Percentiles rank a stretch among this genome's conserved stretches.
phyloP scores from a whole-genome alignment of 306 rosid species.

The Hippophae tibetana region DNA sequence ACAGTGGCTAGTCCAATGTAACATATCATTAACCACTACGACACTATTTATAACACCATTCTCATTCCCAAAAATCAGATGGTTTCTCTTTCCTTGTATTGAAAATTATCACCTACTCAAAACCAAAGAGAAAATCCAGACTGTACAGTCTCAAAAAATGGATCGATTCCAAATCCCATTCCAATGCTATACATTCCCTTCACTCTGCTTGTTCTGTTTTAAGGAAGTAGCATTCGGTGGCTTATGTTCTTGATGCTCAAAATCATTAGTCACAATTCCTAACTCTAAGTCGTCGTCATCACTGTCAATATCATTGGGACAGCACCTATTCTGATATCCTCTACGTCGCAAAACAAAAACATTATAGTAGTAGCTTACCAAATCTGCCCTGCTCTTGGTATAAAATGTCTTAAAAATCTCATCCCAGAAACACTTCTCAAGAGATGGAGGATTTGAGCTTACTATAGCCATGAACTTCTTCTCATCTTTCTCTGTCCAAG shows the following conservation, averaged over 20 bases:
- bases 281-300: conserved; percentile 54
- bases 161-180: conserved; percentile 8
- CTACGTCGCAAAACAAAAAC: conserved; percentile 66
- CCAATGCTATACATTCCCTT: conserved; percentile 19
- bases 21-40: neutral
- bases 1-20: no score
- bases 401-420: conserved; percentile 37
- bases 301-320: conserved; percentile 51
- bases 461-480: conserved; percentile 38
- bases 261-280: conserved; percentile 25
- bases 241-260: conserved; percentile 29
- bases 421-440: conserved; percentile 42
- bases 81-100: no score
- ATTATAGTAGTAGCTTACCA: conserved; percentile 81
- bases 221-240: conserved; percentile 31
- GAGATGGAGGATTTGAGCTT: conserved; percentile 31
- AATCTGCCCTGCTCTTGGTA: conserved; percentile 47
- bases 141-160: conserved; percentile 1
- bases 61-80: neutral
- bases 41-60: neutral
- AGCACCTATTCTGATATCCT: conserved; percentile 64
- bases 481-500: conserved; percentile 55
- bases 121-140: neutral
- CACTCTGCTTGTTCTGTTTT: conserved; percentile 33
- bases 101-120: no score